Conservation (phyloP, 768 basidiomycete species). For the Cystofilobasidium capitatum region DNA sequence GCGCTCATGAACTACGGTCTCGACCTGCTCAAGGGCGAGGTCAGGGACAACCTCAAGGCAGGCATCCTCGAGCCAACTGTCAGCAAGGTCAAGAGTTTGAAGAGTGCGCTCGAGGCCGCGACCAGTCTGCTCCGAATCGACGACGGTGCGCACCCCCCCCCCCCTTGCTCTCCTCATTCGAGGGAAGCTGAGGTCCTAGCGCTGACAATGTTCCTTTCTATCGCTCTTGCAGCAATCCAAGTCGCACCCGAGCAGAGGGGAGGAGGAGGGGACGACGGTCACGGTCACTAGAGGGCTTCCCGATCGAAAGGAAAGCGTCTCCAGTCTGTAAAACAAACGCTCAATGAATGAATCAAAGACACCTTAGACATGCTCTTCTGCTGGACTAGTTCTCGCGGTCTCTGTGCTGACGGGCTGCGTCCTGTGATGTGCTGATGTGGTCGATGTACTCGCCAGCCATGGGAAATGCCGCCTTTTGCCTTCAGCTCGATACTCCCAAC, state of each 20-base stretch:
- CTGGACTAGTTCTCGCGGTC: too few species aligned
- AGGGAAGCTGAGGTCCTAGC: not conserved
- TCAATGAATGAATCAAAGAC: too few species aligned
- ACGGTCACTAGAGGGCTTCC: not conserved
- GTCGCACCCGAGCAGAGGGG: slow-evolving; percentile 26
- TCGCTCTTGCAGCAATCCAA: slow-evolving; percentile 17
- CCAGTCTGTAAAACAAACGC: too few species aligned
- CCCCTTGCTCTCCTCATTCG: not conserved
- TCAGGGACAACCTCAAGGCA: slow-evolving; percentile 85
- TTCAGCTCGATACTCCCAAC: too few species aligned
- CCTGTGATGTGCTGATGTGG: too few species aligned
- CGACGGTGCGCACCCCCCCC: slow-evolving; percentile 37
- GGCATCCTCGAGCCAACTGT: slow-evolving; percentile 94
- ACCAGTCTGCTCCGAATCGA: slow-evolving; percentile 90
- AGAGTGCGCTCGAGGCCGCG: slow-evolving; percentile 93
- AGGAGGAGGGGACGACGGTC: slow-evolving; percentile 18
- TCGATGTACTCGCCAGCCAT: too few species aligned
- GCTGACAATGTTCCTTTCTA: not conserved
- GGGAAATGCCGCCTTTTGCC: too few species aligned
- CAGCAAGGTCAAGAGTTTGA: slow-evolving; percentile 92
- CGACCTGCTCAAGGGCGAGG: slow-evolving; percentile 86
- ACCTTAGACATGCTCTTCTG: too few species aligned
- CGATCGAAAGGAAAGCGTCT: not conserved
- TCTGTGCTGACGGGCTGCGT: too few species aligned
- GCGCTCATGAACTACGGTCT: slow-evolving; percentile 82